Conservation (phyloP, 345 rosid species). For the Atalantia buxifolia region DNA sequence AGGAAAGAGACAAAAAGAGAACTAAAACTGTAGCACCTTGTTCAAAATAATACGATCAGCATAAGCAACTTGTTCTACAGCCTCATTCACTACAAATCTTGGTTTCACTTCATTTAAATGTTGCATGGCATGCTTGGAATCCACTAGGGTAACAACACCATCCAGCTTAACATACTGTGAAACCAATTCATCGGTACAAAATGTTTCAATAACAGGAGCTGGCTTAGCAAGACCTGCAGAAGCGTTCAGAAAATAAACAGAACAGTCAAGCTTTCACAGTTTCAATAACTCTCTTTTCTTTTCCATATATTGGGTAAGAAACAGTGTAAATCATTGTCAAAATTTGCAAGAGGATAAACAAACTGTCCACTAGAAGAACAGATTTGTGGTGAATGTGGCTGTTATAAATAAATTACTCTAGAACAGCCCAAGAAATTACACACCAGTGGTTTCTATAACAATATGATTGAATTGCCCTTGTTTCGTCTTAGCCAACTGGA, state of each 20-base stretch:
- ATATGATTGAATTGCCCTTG: constrained; percentile 67
- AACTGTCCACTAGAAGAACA: not conserved
- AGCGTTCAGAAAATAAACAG: not conserved
- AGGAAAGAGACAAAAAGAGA: not conserved
- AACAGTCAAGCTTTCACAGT: not conserved
- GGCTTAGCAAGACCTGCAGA: constrained; percentile 78
- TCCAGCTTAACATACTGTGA: constrained; percentile 54
- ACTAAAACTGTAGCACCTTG: constrained; percentile 39
- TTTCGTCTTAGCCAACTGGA: constrained; percentile 59
- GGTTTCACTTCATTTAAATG: constrained; percentile 71
- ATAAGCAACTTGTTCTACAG: constrained; percentile 78
- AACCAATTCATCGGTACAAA: constrained; percentile 63
- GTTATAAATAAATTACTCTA: not conserved
- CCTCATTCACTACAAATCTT: constrained; percentile 71
- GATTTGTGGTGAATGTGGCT: not conserved
- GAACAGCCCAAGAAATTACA: not conserved
- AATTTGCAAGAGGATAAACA: not conserved
- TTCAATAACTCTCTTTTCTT: not conserved
- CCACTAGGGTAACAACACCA: constrained; percentile 81
- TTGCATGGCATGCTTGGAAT: constrained; percentile 69
- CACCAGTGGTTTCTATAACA: constrained; percentile 82
- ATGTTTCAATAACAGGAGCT: constrained; percentile 73
- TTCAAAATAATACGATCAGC: constrained; percentile 76
- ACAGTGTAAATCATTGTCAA: not conserved
- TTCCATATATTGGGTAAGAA: not conserved